Base-by-base conservation (phyloP, 108 stramenopile genomes). In the Stephanodiscus triporus region DNA sequence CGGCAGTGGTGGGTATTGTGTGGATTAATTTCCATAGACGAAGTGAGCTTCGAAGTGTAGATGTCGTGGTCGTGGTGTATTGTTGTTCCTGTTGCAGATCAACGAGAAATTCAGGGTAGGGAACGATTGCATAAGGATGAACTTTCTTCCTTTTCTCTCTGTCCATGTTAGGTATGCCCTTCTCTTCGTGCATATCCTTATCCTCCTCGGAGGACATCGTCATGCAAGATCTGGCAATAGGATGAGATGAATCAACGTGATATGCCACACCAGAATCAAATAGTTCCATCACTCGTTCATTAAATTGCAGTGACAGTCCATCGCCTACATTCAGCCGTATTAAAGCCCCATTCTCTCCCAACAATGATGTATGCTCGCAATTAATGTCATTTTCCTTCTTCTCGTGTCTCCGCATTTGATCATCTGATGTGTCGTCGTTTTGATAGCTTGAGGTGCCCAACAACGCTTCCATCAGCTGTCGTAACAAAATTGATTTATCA, bases 21-120 rank as follows among this genome's bases (percentile, higher is more conserved):
- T 80, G 68, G 19, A 86, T 36, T 30, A 70, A 68, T 76, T 86
- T 86, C 85, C 85, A 86, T 54, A 78, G 57, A 11, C 75, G 78
- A 27, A 36, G 43, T 2, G 85, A 75, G 47, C 68, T 67, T 29
- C 63, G 54, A 50, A 37, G 7, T 49, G 0, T 54, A 9, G 29
- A 13, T 14, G 59, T 23, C 20, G 55, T 34, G 1, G 0, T 48
- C 30, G 77, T 54, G 63, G 61, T n/a, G n/a, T n/a, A 48, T 55
- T 47, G 27, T 20, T 36, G n/a, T 50, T 17, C 37, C 45, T 70
- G 42, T 57, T 47, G 37, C 27, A 60, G 22, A 51, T 50, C 36
- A n/a, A 67, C 48, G 9, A 69, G 71, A 34, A 77, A 83, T 63
- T 86, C 78, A 22, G 85, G 85, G 73, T 86, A 86, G 0, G 77